A percentile compares a stretch with the other conserved stretches of the same genome.
phyloP scores from a whole-genome alignment of 495 filamentous ascomycete genomes.

The Podospora didyma region DNA sequence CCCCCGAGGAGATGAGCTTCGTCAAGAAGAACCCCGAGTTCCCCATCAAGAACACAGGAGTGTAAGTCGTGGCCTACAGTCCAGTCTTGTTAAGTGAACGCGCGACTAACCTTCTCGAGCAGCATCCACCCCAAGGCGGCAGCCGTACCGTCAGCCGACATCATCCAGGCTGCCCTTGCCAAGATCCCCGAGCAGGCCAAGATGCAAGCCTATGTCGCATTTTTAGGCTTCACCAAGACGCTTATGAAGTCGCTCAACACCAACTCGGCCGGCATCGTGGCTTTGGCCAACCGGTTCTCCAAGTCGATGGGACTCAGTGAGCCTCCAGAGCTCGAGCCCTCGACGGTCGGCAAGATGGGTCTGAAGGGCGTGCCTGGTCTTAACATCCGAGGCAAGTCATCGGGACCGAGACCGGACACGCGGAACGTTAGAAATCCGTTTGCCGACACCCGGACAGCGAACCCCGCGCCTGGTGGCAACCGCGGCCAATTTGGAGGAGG shows the following conservation, averaged over 20 bases:
- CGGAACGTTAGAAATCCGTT: too few relatives aligned
- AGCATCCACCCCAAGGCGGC: constrained; percentile 20
- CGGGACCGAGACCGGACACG: too few relatives aligned
- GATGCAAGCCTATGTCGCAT: constrained; percentile 23
- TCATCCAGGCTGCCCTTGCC: constrained; percentile 22
- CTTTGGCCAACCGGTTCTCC: constrained; percentile 23
- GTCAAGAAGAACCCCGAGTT: constrained; percentile 22
- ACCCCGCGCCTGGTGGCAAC: too few relatives aligned
- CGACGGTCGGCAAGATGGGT: constrained; percentile 27
- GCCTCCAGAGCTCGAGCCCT: constrained; percentile 13
- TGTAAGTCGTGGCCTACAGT: constrained; percentile 12
- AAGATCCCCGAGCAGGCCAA: constrained; percentile 23
- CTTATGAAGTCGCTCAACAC: constrained; percentile 15
- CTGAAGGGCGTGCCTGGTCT: constrained; percentile 30
- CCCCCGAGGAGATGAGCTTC: constrained; percentile 74
- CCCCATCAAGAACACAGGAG: constrained; percentile 21
- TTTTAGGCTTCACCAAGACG: constrained; percentile 24
- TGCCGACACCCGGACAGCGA: too few relatives aligned
- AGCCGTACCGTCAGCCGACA: constrained; percentile 12
- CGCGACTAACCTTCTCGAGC: background rate
- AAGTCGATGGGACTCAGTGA: constrained; percentile 19
- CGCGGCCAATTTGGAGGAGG: too few relatives aligned
- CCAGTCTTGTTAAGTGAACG: background rate
- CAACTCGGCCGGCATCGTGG: constrained; percentile 13
- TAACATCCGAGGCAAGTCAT: constrained; percentile 2